These are phyloP conservation scores for Tylopilus plumbeoviolaceoides DNA, from an alignment of 768 basidiomycete species.

Conservation along the genomic window DNA sequence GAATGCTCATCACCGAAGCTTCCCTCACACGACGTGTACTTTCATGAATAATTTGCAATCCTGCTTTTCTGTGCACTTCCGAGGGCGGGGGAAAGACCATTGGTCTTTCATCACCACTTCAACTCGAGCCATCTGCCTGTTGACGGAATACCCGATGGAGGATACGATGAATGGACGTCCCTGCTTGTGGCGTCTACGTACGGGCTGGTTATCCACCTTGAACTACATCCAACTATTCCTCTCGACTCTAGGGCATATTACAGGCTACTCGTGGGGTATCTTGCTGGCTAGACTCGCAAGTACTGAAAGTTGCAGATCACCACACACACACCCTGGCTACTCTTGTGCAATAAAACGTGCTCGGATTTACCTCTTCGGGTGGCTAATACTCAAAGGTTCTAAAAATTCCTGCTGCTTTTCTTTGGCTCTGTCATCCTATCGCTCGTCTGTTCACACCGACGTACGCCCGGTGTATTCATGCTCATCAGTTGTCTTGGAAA, in stretches of 20 bases:
- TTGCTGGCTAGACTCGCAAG: constrained; percentile 29
- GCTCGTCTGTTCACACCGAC: constrained; percentile 34
- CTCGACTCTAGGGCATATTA: constrained; percentile 21
- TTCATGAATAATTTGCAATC: neutral
- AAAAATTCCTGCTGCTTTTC: constrained; percentile 19
- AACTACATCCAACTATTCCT: neutral
- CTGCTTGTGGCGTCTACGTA: constrained; percentile 28
- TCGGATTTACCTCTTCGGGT: constrained; percentile 12
- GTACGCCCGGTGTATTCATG: constrained; percentile 30
- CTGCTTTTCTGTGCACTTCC: neutral
- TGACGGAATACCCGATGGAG: constrained; percentile 26
- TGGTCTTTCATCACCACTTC: neutral
- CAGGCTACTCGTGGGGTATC: constrained; percentile 29
- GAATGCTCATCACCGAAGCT: neutral
- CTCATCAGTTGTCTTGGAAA: constrained; percentile 21
- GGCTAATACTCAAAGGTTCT: constrained; percentile 4
- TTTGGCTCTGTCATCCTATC: constrained; percentile 33
- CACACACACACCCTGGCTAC: constrained; percentile 27
- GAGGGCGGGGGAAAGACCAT: neutral
- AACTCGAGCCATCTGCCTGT: neutral
- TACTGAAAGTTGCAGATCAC: constrained; percentile 17
- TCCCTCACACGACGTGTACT: neutral
- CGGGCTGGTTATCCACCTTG: neutral
- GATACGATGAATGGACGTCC: constrained; percentile 31
- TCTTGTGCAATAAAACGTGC: neutral